Conservation (phyloP, 176 grass and related monocot genomes). For the Ensete ventricosum region DNA sequence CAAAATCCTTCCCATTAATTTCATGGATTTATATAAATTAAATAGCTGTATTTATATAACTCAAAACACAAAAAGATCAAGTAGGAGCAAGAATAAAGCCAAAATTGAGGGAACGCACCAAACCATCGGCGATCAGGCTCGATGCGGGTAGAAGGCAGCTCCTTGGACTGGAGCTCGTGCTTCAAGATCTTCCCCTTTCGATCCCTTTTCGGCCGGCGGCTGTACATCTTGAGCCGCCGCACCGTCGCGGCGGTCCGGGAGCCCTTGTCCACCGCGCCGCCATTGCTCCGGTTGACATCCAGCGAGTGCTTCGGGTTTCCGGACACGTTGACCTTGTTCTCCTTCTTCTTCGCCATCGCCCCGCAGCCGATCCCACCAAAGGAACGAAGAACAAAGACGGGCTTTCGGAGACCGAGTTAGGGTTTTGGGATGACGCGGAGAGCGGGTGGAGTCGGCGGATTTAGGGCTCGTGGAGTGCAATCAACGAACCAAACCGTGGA, state of each 20-base stretch:
- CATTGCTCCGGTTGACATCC: conserved; percentile 89
- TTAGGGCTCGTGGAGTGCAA: no score
- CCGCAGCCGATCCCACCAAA: neutral
- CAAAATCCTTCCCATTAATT: neutral
- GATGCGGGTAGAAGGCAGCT: conserved; percentile 80
- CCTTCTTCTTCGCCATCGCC: conserved; percentile 72
- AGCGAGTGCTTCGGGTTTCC: conserved; percentile 86
- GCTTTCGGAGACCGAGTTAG: neutral
- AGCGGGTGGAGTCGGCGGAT: no score
- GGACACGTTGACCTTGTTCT: conserved; percentile 76
- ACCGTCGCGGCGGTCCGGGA: conserved; percentile 59
- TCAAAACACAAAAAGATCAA: no score
- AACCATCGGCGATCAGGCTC: conserved; percentile 84
- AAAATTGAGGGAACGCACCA: conserved; percentile 22
- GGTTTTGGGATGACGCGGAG: neutral
- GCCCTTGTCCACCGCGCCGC: conserved; percentile 38
- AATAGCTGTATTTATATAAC: no score
- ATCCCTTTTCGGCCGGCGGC: conserved; percentile 52
- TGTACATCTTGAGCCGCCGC: conserved; percentile 77
- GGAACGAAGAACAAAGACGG: neutral
- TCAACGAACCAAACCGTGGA: no score
- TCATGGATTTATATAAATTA: no score
- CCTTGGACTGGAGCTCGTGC: conserved; percentile 74
- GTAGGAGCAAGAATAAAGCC: neutral
- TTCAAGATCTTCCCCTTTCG: conserved; percentile 46